Conservation (phyloP, 192 early-diverging fungal species). For the Podila epigama region DNA sequence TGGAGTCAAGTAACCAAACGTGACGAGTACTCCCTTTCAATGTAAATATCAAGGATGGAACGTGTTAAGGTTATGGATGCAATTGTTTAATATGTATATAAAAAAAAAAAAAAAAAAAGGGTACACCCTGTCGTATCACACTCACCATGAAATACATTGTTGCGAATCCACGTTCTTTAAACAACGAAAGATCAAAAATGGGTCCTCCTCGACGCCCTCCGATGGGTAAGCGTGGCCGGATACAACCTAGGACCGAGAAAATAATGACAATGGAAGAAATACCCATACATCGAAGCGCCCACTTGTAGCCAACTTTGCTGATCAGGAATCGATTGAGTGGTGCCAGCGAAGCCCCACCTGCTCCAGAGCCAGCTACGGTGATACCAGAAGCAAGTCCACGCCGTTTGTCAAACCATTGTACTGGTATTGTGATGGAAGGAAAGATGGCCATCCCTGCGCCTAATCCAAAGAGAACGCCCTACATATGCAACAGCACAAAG, state of each 20-base stretch:
- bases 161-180: constrained; percentile 46
- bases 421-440: constrained; percentile 64
- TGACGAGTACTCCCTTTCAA: constrained; percentile 22
- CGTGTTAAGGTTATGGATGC: no score
- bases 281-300: constrained; percentile 50
- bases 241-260: constrained; percentile 14
- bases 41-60: no score
- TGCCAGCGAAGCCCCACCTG: constrained; percentile 69
- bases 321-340: constrained; percentile 54
- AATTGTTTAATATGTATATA: no score
- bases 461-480: constrained; percentile 68
- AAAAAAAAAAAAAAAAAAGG: not conserved
- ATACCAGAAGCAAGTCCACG: constrained; percentile 70
- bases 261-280: constrained; percentile 44
- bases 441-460: constrained; percentile 64
- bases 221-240: constrained; percentile 13
- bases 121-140: not conserved
- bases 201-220: constrained; percentile 3
- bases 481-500: not conserved
- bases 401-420: constrained; percentile 68
- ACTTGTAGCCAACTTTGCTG: constrained; percentile 42
- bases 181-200: constrained; percentile 45
- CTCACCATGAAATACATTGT: constrained; percentile 51
- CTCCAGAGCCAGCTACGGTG: constrained; percentile 69
- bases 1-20: constrained; percentile 39